phyloP scores from a whole-genome alignment of 306 rosid genomes.

The Urtica urens region DNA sequence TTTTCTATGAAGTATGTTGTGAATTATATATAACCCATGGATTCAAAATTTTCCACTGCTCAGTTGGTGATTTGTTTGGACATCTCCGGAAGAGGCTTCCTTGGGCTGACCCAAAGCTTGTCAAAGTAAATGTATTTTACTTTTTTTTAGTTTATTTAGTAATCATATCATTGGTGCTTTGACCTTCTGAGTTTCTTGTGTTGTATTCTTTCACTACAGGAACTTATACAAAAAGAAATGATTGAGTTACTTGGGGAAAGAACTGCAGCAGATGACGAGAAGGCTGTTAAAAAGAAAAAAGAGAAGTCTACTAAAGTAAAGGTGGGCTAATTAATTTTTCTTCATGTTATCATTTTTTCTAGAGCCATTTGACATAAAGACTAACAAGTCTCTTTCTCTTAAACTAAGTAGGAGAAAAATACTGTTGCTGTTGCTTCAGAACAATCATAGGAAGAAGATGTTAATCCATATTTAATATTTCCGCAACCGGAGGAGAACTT shows the following conservation, averaged over 20 bases:
- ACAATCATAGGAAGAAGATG: conserved; percentile 71
- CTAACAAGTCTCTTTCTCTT: neutral
- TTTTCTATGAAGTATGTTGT: too few species aligned
- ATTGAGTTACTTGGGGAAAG: conserved; percentile 75
- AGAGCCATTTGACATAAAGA: conserved; percentile 10
- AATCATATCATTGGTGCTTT: too few species aligned
- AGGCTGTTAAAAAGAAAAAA: conserved; percentile 70
- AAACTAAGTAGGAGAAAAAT: conserved; percentile 37
- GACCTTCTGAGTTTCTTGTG: too few species aligned
- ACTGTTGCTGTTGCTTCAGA: conserved; percentile 40
- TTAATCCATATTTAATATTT: conserved; percentile 72
- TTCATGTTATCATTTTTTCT: conserved; percentile 4
- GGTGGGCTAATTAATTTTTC: conserved; percentile 26
- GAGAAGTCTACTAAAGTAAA: conserved; percentile 86
- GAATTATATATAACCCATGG: too few species aligned
- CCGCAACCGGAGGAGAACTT: conserved; percentile 73
- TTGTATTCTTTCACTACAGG: conserved; percentile 36
- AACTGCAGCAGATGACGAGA: conserved; percentile 85
- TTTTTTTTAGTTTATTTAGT: too few species aligned
- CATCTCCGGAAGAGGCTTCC: conserved; percentile 73
- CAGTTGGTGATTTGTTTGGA: conserved; percentile 87
- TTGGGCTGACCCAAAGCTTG: conserved; percentile 95
- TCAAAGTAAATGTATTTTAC: conserved; percentile 43
- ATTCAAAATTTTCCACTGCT: too few species aligned
- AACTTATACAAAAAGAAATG: conserved; percentile 57